These are phyloP conservation scores for Exophiala sp. DNA, from an alignment of 2,329 filamentous ascomycete genomes.

Conservation along the genomic window DNA sequence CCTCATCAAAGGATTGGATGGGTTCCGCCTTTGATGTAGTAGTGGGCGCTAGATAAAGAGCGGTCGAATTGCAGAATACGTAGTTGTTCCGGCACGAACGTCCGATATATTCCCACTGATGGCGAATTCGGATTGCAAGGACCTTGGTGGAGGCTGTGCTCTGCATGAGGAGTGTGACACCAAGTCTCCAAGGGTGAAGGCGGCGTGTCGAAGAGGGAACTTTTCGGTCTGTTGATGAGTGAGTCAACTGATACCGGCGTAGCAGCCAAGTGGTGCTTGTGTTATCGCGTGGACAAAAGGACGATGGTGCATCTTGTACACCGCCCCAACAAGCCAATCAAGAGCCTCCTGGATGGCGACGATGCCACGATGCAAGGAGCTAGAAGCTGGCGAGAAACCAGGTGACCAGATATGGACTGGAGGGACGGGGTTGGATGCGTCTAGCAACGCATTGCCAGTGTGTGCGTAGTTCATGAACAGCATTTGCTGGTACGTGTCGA, in stretches of 20 bases:
- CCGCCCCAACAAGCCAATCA: not conserved
- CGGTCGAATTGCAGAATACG: not conserved
- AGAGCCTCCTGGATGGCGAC: not conserved
- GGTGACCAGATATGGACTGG: not conserved
- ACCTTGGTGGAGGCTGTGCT: not conserved
- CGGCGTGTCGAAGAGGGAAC: not conserved
- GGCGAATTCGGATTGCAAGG: no score
- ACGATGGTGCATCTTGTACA: not conserved
- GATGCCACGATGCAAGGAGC: not conserved
- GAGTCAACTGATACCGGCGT: not conserved
- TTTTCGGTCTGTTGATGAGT: not conserved
- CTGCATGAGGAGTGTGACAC: not conserved
- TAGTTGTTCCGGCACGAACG: not conserved
- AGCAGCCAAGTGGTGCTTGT: not conserved
- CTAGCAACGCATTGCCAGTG: not conserved
- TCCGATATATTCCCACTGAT: not conserved
- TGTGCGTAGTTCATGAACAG: slow-evolving; percentile 33
- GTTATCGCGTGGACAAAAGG: not conserved
- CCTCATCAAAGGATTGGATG: not conserved
- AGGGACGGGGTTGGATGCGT: not conserved
- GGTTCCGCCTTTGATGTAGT: not conserved
- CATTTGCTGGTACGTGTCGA: no score
- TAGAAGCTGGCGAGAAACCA: not conserved
- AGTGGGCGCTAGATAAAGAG: not conserved
- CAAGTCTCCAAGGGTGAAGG: not conserved